phyloP scores from a whole-genome alignment of 495 filamentous ascomycete species.

The Penicillium fimorum region DNA sequence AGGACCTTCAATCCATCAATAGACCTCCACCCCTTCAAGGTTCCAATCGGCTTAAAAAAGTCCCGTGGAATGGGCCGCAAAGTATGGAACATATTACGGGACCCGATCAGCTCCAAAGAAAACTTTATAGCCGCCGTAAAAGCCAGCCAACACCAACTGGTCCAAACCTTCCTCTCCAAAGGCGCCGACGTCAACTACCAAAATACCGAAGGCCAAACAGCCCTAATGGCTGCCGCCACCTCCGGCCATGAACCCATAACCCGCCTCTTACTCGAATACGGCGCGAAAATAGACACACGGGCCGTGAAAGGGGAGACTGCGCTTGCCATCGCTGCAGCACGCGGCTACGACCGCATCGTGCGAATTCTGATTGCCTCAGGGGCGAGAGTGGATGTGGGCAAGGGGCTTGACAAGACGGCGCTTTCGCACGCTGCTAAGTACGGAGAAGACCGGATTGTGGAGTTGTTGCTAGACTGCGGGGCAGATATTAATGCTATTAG shows the following conservation, averaged over 20 bases:
- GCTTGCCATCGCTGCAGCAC: slow-evolving; percentile 32
- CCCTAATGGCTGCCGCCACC: slow-evolving; percentile 34
- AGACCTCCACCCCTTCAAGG: slow-evolving; percentile 3
- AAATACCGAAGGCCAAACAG: slow-evolving; percentile 33
- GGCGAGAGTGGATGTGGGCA: slow-evolving; percentile 17
- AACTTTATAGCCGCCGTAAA: slow-evolving; percentile 15
- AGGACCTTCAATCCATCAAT: neutral
- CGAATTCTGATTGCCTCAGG: slow-evolving; percentile 30
- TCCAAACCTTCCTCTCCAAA: slow-evolving; percentile 27
- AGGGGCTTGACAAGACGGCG: slow-evolving; percentile 9
- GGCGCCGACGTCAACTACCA: slow-evolving; percentile 39
- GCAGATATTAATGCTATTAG: slow-evolving; percentile 42
- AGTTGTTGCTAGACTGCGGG: slow-evolving; percentile 40
- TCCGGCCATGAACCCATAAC: slow-evolving; percentile 24
- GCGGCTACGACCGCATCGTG: slow-evolving; percentile 34
- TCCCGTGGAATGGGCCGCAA: slow-evolving; percentile 17
- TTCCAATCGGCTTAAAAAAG: slow-evolving; percentile 5
- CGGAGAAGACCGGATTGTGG: slow-evolving; percentile 34
- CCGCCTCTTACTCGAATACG: slow-evolving; percentile 28
- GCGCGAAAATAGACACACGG: slow-evolving; percentile 19
- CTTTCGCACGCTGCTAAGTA: slow-evolving; percentile 33
- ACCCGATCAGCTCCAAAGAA: slow-evolving; percentile 12
- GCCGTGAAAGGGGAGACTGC: slow-evolving; percentile 27
- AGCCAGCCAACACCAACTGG: neutral
- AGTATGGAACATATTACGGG: slow-evolving; percentile 17